Conservation (phyloP, 805 yeast species). For the Tetrapisispora arboricola region DNA sequence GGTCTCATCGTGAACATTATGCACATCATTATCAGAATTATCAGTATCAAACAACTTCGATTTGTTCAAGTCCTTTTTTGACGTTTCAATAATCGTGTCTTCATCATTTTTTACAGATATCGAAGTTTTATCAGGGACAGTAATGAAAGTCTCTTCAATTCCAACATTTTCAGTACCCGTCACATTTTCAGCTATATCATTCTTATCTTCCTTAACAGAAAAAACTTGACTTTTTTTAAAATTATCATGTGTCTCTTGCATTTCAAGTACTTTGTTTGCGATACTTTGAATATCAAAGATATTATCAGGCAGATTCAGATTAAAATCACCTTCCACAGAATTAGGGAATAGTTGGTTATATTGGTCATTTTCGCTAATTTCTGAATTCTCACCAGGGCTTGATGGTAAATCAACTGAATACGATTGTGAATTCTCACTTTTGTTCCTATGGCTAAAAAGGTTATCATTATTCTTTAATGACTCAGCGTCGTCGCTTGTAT, state of each 20-base stretch:
- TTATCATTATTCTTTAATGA: no score
- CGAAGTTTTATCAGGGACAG: neutral
- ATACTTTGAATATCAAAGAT: constrained; percentile 8
- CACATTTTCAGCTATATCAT: no score
- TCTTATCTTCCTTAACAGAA: neutral
- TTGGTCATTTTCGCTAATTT: neutral
- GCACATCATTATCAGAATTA: neutral
- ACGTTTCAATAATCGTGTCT: neutral
- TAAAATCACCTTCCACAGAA: neutral
- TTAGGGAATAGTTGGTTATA: no score
- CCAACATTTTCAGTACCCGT: no score
- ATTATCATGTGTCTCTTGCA: neutral
- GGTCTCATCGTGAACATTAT: neutral
- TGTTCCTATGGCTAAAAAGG: no score
- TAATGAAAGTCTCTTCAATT: no score
- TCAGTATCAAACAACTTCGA: neutral
- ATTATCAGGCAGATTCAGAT: constrained; percentile 4
- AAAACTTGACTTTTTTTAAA: no score
- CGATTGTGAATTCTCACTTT: neutral
- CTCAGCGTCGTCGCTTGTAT: no score
- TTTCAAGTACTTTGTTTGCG: constrained; percentile 8
- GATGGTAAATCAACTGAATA: neutral
- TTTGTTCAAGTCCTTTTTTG: no score
- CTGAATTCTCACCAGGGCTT: neutral
- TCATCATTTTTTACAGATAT: no score